Evolutionary conservation across 2,329 filamentous ascomycete species (phyloP).

Genomic region (Cyphellophora europaea): DNA sequence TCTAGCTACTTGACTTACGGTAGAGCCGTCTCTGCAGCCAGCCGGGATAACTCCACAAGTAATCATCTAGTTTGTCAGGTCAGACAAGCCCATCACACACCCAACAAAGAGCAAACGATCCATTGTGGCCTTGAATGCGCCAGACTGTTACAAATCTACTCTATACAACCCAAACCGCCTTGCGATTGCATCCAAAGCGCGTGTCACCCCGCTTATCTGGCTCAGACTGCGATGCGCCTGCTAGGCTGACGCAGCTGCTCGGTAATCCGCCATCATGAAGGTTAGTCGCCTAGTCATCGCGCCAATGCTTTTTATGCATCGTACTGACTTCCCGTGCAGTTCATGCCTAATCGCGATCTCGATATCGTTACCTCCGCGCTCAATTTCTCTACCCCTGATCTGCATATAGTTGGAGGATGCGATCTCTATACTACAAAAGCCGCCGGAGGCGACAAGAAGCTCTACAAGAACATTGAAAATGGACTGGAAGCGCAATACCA

Average conservation of each 20-base stretch:
- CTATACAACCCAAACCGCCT: too few species aligned
- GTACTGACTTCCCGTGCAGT: constrained; percentile 46
- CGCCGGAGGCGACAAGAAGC: constrained; percentile 87
- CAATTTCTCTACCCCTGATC: constrained; percentile 91
- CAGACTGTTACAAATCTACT: too few species aligned
- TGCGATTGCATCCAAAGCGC: too few species aligned
- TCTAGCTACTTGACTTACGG: constrained; percentile 33
- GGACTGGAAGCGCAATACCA: constrained; percentile 87
- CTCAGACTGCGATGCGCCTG: background rate
- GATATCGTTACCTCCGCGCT: constrained; percentile 85
- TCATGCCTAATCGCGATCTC: constrained; percentile 81
- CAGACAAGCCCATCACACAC: constrained; percentile 8
- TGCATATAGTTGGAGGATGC: constrained; percentile 84
- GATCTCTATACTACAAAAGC: constrained; percentile 98
- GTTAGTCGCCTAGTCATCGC: constrained; percentile 9
- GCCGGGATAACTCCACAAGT: constrained; percentile 34
- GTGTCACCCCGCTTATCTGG: too few species aligned
- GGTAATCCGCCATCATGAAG: constrained; percentile 18
- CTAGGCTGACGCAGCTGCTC: constrained; percentile 1
- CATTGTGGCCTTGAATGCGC: too few species aligned
- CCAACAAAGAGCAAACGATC: constrained; percentile 7
- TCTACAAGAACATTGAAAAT: constrained; percentile 91
- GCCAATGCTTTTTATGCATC: background rate
- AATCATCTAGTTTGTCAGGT: constrained; percentile 33
- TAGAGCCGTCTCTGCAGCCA: constrained; percentile 35